Base-by-base conservation (phyloP, 108 stramenopile genomes). In the Chaetoceros tenuissimus region DNA sequence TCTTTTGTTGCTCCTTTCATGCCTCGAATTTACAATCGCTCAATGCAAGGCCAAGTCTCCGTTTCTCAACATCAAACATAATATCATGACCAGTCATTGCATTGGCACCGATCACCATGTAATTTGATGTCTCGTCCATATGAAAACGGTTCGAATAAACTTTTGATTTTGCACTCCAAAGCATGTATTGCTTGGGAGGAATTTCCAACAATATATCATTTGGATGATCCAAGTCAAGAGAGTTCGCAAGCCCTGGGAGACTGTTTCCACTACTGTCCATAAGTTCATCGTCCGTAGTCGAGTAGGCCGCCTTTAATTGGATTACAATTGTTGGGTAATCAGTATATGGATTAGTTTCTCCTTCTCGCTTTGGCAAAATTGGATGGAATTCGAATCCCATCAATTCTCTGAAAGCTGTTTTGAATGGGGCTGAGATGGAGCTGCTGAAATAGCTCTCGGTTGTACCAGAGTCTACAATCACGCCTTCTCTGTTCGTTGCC, bases 81-180 rank as follows among this genome's bases (percentile, higher is more conserved):
- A 94, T 73, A 60, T 95, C 86, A 69, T 95, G 92, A 34, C 89
- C 91, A 73, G 78, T 76, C 73, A 97, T 87, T 48, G 86, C 76
- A 59, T 95, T 97, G 28, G 92, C 90, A n/a, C 96, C 96, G 24
- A 80, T 28, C 3, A 75, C 67, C 5, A 5, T 13, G 48, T 54
- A 31, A 22, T 57, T 60, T 8, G 31, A 17, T 17, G 46, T 28
- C 47, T 94, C 84, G 1, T 71, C 73, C 23, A 87, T 46, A 63
- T 83, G 87, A 28, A 94, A 69, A 19, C 85, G 64, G 7, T 62
- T 48, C 8, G 60, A 67, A 60, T 89, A 97, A 16, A 62, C 69
- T 23, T 61, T 64, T 7, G 60, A 74, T 19, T 62, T 62, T 23
- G 76, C 64, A 49, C 75, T 69, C 59, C 65, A 79, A 59, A 84